Evolutionary conservation across 2,329 filamentous ascomycete species (phyloP), one percentile per base, ranked within the genome.

Genomic region (Alternaria sp.): DNA sequence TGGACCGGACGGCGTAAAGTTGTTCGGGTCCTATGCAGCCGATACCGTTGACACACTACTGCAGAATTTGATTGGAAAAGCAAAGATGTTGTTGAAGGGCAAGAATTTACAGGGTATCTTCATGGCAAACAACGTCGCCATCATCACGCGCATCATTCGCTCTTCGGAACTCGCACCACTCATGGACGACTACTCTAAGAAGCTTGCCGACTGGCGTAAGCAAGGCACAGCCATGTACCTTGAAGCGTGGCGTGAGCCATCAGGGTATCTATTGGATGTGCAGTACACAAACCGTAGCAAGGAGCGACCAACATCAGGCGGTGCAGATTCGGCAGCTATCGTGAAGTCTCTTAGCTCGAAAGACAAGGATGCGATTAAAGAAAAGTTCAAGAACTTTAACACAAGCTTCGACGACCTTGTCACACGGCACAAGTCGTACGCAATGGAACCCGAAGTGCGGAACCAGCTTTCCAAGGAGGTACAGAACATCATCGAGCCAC

Each of bases 301-400:
- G 49, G 80, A 88, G 51, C 88, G 93, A 18, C 92, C 93, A 14
- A 58, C 81, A 69, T 88, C 88, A 26, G 87, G 87, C n/a, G 76
- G 78, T 9, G 67, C 89, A 47, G 94, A 97, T 78, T 95, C 92
- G 2, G 88, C 89, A 16, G 90, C 91, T 0, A 91, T 97, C 59
- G 84, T 98, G 61, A 97, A 96, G 79, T 87, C 87, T 1, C 83
- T 98, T 3, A 89, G 87, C 46, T 93, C 90, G 71, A 97, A 97
- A 78, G 95, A 99, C 75, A 96, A 94, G 79, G 95, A 99, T 75
- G 90, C 89, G 59, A 96, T 98, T 80, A 99, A 99, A 80, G 89
- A 93, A 78, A 98, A 98, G 80, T 99, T 97, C 79, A 89, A 91
- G 70, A 88, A 88, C 42, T 99, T 99, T 83, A 99, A 99, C 77